These are phyloP conservation scores for Cercospora sesami DNA, from an alignment of 2,329 filamentous ascomycete species.

Conservation along the genomic window DNA sequence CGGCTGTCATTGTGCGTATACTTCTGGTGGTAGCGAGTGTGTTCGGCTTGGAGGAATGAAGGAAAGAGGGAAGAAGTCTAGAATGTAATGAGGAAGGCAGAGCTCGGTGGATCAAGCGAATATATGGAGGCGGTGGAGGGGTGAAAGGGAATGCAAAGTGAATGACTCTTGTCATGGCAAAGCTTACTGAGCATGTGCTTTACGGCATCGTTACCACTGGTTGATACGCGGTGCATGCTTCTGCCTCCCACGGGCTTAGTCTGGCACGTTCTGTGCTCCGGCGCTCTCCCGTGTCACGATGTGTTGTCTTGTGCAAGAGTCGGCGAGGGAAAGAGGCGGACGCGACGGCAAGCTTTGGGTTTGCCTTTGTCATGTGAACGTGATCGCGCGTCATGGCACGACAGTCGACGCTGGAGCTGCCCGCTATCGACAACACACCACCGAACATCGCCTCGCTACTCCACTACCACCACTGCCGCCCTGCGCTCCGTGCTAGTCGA, in stretches of 20 bases:
- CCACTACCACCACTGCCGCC: background rate
- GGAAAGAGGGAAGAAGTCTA: background rate
- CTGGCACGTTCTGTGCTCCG: background rate
- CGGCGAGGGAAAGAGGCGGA: background rate
- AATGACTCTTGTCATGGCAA: conserved; percentile 15
- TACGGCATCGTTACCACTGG: conserved; percentile 10
- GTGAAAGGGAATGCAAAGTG: conserved; percentile 8
- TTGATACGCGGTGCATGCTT: conserved; percentile 2
- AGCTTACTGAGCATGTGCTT: conserved; percentile 12
- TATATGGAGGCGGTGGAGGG: background rate
- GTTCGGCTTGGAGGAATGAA: background rate
- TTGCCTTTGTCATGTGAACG: conserved; percentile 1
- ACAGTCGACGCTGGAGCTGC: background rate
- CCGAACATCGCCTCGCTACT: background rate
- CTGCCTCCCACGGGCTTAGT: background rate
- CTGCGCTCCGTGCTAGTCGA: background rate
- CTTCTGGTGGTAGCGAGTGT: background rate
- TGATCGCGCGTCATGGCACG: conserved; percentile 4
- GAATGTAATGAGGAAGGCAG: background rate
- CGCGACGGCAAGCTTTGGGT: background rate
- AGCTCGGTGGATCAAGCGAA: background rate
- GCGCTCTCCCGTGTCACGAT: background rate
- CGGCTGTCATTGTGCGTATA: conserved; percentile 13
- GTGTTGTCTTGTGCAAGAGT: background rate
- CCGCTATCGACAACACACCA: background rate